Conservation (phyloP, 2,329 filamentous ascomycete species). For the Aspergillus sp. region DNA sequence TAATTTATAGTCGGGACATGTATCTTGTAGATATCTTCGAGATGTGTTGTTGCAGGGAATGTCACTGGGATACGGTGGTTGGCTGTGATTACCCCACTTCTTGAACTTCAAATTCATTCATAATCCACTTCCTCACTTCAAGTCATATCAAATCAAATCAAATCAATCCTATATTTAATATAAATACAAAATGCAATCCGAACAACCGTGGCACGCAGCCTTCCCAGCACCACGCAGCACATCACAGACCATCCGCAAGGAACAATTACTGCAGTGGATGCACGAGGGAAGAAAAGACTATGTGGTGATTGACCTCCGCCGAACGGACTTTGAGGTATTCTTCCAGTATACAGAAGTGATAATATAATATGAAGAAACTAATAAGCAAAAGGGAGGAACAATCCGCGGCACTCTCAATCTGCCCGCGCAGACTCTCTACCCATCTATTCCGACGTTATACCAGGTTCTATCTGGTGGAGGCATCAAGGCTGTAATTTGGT, state of each 20-base stretch:
- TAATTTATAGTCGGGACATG: slow-evolving; percentile 45
- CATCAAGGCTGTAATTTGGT: slow-evolving; percentile 34
- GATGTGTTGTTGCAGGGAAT: too few species aligned
- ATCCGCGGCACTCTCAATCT: slow-evolving; percentile 52
- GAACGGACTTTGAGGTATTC: slow-evolving; percentile 45
- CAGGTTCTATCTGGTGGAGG: slow-evolving; percentile 22
- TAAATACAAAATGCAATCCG: not conserved
- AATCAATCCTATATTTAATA: too few species aligned
- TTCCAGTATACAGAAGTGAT: slow-evolving; percentile 3
- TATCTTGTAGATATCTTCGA: too few species aligned
- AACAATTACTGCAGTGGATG: slow-evolving; percentile 35
- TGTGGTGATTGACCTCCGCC: slow-evolving; percentile 44
- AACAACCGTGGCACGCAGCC: slow-evolving; percentile 35
- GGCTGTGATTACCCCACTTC: too few species aligned
- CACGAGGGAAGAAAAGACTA: slow-evolving; percentile 28
- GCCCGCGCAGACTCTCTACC: slow-evolving; percentile 37
- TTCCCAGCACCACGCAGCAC: slow-evolving; percentile 33
- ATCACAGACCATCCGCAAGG: slow-evolving; percentile 23
- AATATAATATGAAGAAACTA: slow-evolving; percentile 1
- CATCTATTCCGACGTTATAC: slow-evolving; percentile 31
- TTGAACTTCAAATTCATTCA: too few species aligned
- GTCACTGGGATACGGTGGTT: too few species aligned
- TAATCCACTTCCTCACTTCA: too few species aligned
- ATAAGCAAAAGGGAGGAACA: slow-evolving; percentile 50
- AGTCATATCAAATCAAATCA: too few species aligned